phyloP scores from a whole-genome alignment of 768 basidiomycete genomes.

The Serpula lacrymans region DNA sequence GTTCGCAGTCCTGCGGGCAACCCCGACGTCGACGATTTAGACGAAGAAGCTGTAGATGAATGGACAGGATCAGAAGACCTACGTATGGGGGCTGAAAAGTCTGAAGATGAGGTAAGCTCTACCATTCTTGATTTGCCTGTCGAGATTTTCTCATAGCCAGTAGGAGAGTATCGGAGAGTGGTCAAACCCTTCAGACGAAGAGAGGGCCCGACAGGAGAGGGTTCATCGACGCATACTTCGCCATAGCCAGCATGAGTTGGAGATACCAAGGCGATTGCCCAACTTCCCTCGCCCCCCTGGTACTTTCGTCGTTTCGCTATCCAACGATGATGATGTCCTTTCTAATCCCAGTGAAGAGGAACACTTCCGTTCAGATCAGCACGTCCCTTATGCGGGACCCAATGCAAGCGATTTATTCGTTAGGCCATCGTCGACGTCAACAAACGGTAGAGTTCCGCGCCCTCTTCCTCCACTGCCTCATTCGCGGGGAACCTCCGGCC shows the following conservation, averaged over 20 bases:
- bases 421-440: slow-evolving; percentile 42
- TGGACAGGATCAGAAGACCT: slow-evolving; percentile 86
- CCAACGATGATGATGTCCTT: slow-evolving; percentile 64
- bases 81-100: slow-evolving; percentile 43
- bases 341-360: slow-evolving; percentile 88
- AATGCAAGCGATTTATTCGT: slow-evolving; percentile 43
- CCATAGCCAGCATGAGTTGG: slow-evolving; percentile 41
- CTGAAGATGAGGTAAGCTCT: slow-evolving; percentile 65
- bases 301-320: slow-evolving; percentile 36
- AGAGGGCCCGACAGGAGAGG: slow-evolving; percentile 68
- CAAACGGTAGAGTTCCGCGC: slow-evolving; percentile 37
- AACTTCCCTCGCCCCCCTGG: slow-evolving; percentile 78
- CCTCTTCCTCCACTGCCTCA: slow-evolving; percentile 62
- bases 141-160: slow-evolving; percentile 10
- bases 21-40: slow-evolving; percentile 32
- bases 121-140: slow-evolving; percentile 1
- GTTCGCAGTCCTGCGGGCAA: slow-evolving; percentile 29
- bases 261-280: slow-evolving; percentile 69
- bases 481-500: slow-evolving; percentile 60
- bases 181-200: slow-evolving; percentile 91
- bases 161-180: slow-evolving; percentile 80
- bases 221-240: slow-evolving; percentile 61
- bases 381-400: slow-evolving; percentile 43
- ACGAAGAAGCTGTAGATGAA: slow-evolving; percentile 49
- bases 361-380: slow-evolving; percentile 24